phyloP scores from a whole-genome alignment of 352 stramenopile species.

The Globisporangium polare region DNA sequence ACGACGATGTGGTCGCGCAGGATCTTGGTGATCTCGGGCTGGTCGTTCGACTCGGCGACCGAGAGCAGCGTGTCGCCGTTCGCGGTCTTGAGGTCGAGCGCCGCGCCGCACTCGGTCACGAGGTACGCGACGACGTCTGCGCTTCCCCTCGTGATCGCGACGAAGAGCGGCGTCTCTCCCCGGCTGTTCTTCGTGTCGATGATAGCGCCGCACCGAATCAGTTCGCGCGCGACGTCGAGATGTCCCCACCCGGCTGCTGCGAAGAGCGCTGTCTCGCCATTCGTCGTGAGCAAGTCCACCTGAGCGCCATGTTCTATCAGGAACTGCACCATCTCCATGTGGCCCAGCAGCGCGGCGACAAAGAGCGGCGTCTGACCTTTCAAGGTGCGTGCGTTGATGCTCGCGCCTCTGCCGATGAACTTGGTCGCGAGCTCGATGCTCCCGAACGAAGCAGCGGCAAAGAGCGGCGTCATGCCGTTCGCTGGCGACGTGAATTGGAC shows the following conservation, averaged over 20 bases:
- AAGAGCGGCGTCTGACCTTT: conserved; percentile 12
- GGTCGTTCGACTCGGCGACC: neutral
- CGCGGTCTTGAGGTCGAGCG: conserved; percentile 1
- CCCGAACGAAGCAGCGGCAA: conserved; percentile 10
- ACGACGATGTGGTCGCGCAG: conserved; percentile 3
- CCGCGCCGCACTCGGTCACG: conserved; percentile 3
- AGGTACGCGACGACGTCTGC: neutral
- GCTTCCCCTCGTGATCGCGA: conserved; percentile 4
- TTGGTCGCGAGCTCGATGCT: conserved; percentile 8
- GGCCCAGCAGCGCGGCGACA: conserved; percentile 4
- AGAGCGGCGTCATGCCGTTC: conserved; percentile 12
- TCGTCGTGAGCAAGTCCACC: neutral
- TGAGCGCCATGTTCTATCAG: conserved; percentile 3
- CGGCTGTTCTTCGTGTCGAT: conserved; percentile 8
- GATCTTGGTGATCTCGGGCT: conserved; percentile 7
- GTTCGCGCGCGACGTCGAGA: conserved; percentile 8
- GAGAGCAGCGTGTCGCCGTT: conserved; percentile 10
- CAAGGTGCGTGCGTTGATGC: neutral
- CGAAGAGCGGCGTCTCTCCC: conserved; percentile 11
- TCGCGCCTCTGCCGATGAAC: conserved; percentile 2
- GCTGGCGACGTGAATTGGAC: conserved; percentile 5
- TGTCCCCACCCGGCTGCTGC: conserved; percentile 5
- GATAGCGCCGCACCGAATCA: neutral
- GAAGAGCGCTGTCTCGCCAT: conserved; percentile 5
- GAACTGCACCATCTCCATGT: conserved; percentile 8